Conservation (phyloP, 352 stramenopile species). For the Achlya hypogyna region DNA sequence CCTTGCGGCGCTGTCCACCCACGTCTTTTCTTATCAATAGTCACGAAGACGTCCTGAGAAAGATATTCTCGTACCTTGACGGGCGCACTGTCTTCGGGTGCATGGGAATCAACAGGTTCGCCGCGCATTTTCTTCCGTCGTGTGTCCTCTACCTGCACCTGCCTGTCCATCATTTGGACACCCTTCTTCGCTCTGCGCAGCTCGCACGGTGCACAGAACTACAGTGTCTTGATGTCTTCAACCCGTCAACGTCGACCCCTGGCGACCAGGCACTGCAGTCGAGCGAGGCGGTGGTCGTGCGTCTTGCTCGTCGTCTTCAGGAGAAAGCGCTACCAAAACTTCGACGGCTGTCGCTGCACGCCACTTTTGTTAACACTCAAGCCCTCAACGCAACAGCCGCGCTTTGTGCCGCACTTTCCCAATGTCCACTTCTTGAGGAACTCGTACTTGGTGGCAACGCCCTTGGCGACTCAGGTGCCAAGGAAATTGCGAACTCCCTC, state of each 20-base stretch:
- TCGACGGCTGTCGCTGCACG: slow-evolving; percentile 20
- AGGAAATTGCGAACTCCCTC: slow-evolving; percentile 19
- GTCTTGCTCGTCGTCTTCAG: slow-evolving; percentile 13
- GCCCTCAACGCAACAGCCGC: slow-evolving; percentile 21
- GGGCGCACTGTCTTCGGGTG: slow-evolving; percentile 16
- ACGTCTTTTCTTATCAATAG: slow-evolving; percentile 31
- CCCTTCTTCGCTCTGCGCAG: neutral
- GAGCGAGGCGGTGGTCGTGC: slow-evolving; percentile 21
- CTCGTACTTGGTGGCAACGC: slow-evolving; percentile 25
- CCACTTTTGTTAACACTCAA: slow-evolving; percentile 24
- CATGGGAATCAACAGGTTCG: slow-evolving; percentile 22
- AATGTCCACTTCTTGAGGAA: slow-evolving; percentile 19
- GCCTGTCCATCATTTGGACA: slow-evolving; percentile 9
- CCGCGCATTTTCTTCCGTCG: slow-evolving; percentile 16
- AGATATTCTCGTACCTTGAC: slow-evolving; percentile 24
- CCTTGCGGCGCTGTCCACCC: neutral
- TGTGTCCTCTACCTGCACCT: slow-evolving; percentile 22
- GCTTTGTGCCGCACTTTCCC: slow-evolving; percentile 20
- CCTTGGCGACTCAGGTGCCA: slow-evolving; percentile 25
- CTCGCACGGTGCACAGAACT: slow-evolving; percentile 21
- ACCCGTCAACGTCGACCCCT: neutral
- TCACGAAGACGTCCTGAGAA: slow-evolving; percentile 33
- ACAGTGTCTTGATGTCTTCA: slow-evolving; percentile 19
- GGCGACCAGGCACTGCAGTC: neutral
- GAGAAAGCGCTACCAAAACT: slow-evolving; percentile 9